Conservation (phyloP, 176 grass and related monocot genomes). For the Juncus inflexus region DNA sequence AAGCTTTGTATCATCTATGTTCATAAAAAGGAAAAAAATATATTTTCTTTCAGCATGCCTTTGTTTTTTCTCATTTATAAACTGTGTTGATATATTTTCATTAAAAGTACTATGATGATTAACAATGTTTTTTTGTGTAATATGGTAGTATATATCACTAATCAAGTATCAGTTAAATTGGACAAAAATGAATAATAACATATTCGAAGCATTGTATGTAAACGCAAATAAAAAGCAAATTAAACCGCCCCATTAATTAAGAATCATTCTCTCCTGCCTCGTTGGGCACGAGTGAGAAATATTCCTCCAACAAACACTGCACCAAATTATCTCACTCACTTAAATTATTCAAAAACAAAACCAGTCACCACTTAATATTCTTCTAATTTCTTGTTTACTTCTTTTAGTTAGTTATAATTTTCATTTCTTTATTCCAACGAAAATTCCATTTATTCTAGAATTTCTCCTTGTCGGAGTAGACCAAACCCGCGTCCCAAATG, state of each 20-base stretch:
- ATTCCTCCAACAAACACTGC: constrained; percentile 21
- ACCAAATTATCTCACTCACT: not conserved
- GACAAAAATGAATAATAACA: not conserved
- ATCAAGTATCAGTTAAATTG: constrained; percentile 4
- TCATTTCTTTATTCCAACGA: not conserved
- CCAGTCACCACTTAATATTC: not conserved
- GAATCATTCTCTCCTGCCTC: not conserved
- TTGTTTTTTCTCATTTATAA: too few species aligned
- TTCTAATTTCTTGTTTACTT: not conserved
- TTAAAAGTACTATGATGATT: too few species aligned
- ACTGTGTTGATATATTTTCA: too few species aligned
- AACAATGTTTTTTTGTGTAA: too few species aligned
- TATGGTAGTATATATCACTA: too few species aligned
- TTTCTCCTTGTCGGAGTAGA: constrained; percentile 23
- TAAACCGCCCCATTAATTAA: not conserved
- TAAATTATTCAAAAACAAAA: too few species aligned
- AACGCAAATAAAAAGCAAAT: too few species aligned
- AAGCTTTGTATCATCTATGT: too few species aligned
- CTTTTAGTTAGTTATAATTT: not conserved
- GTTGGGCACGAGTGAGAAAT: not conserved
- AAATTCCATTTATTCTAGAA: not conserved
- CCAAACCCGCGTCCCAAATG: constrained; percentile 21
- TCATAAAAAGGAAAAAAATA: not conserved
- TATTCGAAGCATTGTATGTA: not conserved
- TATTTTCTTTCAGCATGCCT: not conserved